Evolutionary conservation across 371 early-diverging fungal species (phyloP).

Genomic region (Mortierella sp.): DNA sequence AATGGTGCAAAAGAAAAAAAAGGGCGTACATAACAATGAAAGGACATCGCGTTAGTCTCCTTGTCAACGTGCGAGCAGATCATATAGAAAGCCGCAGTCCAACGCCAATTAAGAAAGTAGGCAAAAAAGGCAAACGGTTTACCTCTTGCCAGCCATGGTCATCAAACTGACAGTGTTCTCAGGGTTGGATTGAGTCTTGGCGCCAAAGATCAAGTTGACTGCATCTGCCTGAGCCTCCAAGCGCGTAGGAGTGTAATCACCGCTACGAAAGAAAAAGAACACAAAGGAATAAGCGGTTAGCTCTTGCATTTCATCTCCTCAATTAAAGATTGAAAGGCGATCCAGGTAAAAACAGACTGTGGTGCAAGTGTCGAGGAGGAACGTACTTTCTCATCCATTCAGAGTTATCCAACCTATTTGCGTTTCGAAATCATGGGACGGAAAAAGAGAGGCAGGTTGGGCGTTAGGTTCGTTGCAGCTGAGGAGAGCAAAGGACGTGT

Average conservation of each 20-base stretch:
- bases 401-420: slow-evolving; percentile 94
- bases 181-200: slow-evolving; percentile 94
- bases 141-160: slow-evolving; percentile 96
- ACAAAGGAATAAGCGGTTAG: neutral
- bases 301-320: neutral
- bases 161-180: slow-evolving; percentile 98
- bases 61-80: neutral
- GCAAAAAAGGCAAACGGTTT: slow-evolving; percentile 10
- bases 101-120: neutral
- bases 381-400: slow-evolving; percentile 96
- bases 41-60: neutral
- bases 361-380: neutral
- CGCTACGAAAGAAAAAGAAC: slow-evolving; percentile 56
- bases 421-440: neutral
- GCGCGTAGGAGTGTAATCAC: slow-evolving; percentile 97
- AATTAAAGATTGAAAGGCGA: neutral
- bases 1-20: neutral
- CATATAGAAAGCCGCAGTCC: neutral
- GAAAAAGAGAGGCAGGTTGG: neutral
- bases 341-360: neutral
- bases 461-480: neutral
- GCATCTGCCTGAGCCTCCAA: slow-evolving; percentile 97
- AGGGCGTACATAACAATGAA: too few relatives aligned
- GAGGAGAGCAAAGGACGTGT: neutral
- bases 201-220: slow-evolving; percentile 91